Base-by-base conservation (phyloP, 2,329 filamentous ascomycete species). In the Cordyceps cateniannulata region DNA sequence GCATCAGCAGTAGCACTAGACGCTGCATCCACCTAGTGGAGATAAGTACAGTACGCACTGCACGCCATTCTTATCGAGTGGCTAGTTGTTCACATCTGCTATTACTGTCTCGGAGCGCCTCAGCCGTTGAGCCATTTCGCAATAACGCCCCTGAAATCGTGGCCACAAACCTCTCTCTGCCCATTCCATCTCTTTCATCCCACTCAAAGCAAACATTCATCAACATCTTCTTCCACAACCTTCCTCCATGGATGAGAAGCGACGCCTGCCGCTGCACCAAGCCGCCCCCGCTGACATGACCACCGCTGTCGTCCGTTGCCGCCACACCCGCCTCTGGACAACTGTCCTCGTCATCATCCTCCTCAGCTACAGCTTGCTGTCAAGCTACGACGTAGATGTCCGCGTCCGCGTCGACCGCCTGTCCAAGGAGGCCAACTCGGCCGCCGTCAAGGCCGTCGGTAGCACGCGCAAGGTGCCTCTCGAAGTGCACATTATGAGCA, bases 401-500 rank as follows among this genome's bases (percentile, higher is more conserved):
- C 51, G 32, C 40, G 35, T n/a, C 27, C 47, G 47, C 40, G 18
- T 61, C 52, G 50, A 57, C 59, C 47, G 44, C 35, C 49, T 59
- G 29, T 52, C 38, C 44, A 18, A 42, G 5, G 52, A 57, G 45
- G 48, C 25, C 35, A 42, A 25, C 32, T 32, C 55, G 25, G 22
- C 61, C 16, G 55, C 44, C 56, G 42, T 38, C 45, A 49, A 32
- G 38, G 63, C 50, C 51, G 62, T 55, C 64, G 61, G 16, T 62
- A 61, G 32, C 61, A 16, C 49, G 27, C 54, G 62, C 29, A 75
- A 79, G 62, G 88, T 98, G 5, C 89, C 91, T 4, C 76, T 99
- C 2, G 95, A 99, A 73, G 90, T 91, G 60, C 93, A 98, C 73
- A 95, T 98, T 68, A 99, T 98, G 88, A 90, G 87, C 76, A 97